These are phyloP conservation scores for Dothidotthia symphoricarpi DNA, from an alignment of 2,329 filamentous ascomycete genomes.

Conservation along the genomic window DNA sequence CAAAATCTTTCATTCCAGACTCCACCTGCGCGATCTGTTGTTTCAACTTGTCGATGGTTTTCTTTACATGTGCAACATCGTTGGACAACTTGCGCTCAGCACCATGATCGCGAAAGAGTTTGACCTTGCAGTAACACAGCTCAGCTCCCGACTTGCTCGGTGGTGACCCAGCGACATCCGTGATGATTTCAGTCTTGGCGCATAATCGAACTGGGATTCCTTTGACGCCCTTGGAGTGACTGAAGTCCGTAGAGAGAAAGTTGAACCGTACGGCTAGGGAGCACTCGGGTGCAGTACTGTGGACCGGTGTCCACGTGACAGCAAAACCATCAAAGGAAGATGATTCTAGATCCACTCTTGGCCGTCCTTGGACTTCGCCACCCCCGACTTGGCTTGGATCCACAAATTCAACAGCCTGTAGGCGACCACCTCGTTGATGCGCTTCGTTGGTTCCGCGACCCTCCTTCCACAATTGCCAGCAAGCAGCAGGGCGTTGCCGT, in stretches of 20 bases:
- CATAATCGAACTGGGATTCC: slow-evolving; percentile 92
- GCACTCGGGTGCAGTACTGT: slow-evolving; percentile 70
- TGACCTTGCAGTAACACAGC: slow-evolving; percentile 93
- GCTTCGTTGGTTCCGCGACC: slow-evolving; percentile 93
- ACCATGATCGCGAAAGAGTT: slow-evolving; percentile 93
- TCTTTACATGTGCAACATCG: slow-evolving; percentile 91
- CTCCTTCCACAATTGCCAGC: slow-evolving; percentile 95
- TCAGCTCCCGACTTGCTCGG: slow-evolving; percentile 56
- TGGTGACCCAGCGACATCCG: slow-evolving; percentile 50
- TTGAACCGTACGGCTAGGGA: slow-evolving; percentile 93
- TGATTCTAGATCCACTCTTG: slow-evolving; percentile 51
- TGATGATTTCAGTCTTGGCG: slow-evolving; percentile 76
- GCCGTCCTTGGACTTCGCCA: slow-evolving; percentile 49
- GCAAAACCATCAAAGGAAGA: slow-evolving; percentile 93
- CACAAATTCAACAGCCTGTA: slow-evolving; percentile 94
- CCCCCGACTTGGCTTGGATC: slow-evolving; percentile 59
- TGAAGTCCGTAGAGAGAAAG: slow-evolving; percentile 97
- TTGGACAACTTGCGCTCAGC: slow-evolving; percentile 94
- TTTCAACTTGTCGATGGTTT: slow-evolving; percentile 93
- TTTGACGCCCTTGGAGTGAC: slow-evolving; percentile 97
- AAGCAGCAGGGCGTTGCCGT: slow-evolving; percentile 73
- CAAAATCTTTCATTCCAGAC: slow-evolving; percentile 58
- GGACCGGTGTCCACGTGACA: slow-evolving; percentile 76
- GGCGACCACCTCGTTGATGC: slow-evolving; percentile 85
- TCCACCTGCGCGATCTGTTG: slow-evolving; percentile 82